Evolutionary conservation across 2,329 filamentous ascomycete genomes (phyloP).

Genomic region (Epichloe sylvatica): DNA sequence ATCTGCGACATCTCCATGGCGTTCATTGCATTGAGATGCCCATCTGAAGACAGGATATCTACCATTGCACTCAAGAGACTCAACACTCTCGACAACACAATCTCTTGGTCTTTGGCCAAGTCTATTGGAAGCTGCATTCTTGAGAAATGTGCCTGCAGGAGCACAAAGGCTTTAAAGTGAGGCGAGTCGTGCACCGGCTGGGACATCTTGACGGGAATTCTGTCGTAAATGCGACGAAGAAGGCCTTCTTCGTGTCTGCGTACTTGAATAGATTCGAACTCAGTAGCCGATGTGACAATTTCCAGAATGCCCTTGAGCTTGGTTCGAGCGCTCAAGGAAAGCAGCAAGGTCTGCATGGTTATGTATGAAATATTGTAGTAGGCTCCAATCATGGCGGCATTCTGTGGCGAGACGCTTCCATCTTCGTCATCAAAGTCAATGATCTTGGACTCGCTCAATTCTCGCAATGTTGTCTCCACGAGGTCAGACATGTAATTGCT

Average conservation of each 20-base stretch:
- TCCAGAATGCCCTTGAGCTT: constrained; percentile 96
- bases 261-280: constrained; percentile 92
- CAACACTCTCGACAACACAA: constrained; percentile 70
- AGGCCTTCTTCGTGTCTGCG: constrained; percentile 81
- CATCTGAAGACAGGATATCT: constrained; percentile 89
- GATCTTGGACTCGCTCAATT: constrained; percentile 84
- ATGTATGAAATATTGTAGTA: constrained; percentile 99
- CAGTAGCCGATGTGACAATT: constrained; percentile 90
- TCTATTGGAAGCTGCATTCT: constrained; percentile 94
- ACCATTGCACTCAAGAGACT: constrained; percentile 84
- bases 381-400: constrained; percentile 93
- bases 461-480: constrained; percentile 82
- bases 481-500: constrained; percentile 89
- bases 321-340: constrained; percentile 76
- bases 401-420: constrained; percentile 75
- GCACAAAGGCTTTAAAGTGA: constrained; percentile 95
- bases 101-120: constrained; percentile 87
- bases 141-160: constrained; percentile 93
- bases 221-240: constrained; percentile 83
- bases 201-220: constrained; percentile 88
- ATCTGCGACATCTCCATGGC: constrained; percentile 99
- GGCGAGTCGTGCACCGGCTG: constrained; percentile 79
- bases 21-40: constrained; percentile 91
- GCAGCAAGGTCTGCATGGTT: constrained; percentile 95
- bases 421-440: constrained; percentile 93